Evolutionary conservation across 257 asterid species (phyloP).

Genomic region (Lithospermum erythrorhizon): DNA sequence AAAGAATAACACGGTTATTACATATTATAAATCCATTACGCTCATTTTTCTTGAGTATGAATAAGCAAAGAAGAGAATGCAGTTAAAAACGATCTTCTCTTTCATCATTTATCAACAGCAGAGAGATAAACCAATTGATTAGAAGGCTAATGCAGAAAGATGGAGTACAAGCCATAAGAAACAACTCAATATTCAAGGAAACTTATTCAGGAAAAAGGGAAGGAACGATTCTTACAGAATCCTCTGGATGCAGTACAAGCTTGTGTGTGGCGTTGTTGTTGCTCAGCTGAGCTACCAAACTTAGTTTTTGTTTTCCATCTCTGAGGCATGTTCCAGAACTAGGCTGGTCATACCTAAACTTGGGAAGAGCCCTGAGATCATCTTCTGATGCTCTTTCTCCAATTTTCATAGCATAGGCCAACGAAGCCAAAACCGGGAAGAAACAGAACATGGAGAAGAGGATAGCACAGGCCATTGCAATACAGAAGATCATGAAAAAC

Average conservation of each 20-base stretch:
- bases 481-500: conserved; percentile 73
- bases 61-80: too few relatives aligned
- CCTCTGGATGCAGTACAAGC: conserved; percentile 60
- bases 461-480: conserved; percentile 55
- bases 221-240: conserved; percentile 46
- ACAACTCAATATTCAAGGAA: not conserved
- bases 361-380: conserved; percentile 68
- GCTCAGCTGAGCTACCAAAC: conserved; percentile 17
- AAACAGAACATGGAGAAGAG: conserved; percentile 61
- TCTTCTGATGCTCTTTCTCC: conserved; percentile 74
- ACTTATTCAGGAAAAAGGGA: not conserved
- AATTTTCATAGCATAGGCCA: conserved; percentile 69
- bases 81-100: too few relatives aligned
- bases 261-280: conserved; percentile 23
- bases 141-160: not conserved
- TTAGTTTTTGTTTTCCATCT: conserved; percentile 25
- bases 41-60: too few relatives aligned
- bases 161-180: not conserved
- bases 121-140: not conserved
- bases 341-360: conserved; percentile 41
- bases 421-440: conserved; percentile 59
- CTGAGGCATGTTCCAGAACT: conserved; percentile 11
- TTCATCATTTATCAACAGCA: not conserved
- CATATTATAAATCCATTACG: not conserved
- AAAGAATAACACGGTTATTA: too few relatives aligned